These are phyloP conservation scores for Pseudognaphalium luteoalbum DNA, from an alignment of 129 eudicot species.

Conservation along the genomic window DNA sequence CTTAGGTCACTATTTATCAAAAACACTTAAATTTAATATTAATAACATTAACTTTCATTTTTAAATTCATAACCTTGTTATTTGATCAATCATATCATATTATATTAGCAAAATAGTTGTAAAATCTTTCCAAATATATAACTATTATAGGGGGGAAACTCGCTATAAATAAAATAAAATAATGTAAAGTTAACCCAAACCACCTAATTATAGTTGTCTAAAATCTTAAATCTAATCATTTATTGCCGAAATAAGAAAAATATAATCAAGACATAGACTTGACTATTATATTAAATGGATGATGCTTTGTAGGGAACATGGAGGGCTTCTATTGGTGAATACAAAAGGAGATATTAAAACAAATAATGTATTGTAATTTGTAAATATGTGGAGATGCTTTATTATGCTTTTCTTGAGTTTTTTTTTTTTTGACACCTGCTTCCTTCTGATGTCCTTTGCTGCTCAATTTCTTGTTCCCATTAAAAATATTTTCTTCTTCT, in stretches of 20 bases:
- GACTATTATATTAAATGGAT: constrained; percentile 22
- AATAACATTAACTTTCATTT: too few species aligned
- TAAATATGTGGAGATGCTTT: constrained; percentile 76
- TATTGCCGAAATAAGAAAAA: constrained; percentile 25
- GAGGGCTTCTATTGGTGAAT: constrained; percentile 40
- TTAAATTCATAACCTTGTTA: too few species aligned
- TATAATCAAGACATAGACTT: constrained; percentile 23
- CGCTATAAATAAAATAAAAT: not conserved
- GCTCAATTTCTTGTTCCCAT: constrained; percentile 36
- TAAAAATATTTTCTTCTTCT: not conserved
- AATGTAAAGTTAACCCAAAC: not conserved
- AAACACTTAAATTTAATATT: too few species aligned
- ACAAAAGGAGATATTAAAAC: constrained; percentile 35
- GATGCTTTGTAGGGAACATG: constrained; percentile 39
- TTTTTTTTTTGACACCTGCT: constrained; percentile 43
- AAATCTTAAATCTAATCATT: constrained; percentile 29
- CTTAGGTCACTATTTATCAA: too few species aligned
- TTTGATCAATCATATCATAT: too few species aligned
- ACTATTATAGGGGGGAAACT: not conserved
- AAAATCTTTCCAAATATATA: not conserved
- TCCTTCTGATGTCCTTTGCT: constrained; percentile 26
- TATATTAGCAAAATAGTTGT: too few species aligned
- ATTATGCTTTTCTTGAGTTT: constrained; percentile 23
- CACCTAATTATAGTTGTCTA: not conserved
- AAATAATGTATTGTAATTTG: constrained; percentile 20